Percentiles rank a stretch among this genome's conserved stretches.
These are phyloP conservation scores for Anastatica hierochuntica DNA, from an alignment of 345 rosid species.

Conservation along the genomic window DNA sequence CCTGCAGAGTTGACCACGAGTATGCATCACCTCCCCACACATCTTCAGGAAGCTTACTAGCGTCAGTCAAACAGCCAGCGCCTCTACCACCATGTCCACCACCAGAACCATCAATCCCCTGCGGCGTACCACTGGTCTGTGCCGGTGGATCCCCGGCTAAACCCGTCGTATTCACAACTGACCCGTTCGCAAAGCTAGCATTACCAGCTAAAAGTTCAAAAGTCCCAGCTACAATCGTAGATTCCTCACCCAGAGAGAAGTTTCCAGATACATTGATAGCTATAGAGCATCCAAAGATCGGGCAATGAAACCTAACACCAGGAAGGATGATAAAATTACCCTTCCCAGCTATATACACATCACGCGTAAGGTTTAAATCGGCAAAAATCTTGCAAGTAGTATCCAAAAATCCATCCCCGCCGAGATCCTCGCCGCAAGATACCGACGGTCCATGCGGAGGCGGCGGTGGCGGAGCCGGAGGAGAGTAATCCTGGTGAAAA, in stretches of 20 bases:
- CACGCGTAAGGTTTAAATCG: conserved; percentile 75
- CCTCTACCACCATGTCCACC: conserved; percentile 99
- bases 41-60: conserved; percentile 72
- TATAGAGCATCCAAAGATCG: conserved; percentile 52
- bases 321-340: conserved; percentile 69
- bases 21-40: conserved; percentile 99
- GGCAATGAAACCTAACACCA: conserved; percentile 67
- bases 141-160: conserved; percentile 80
- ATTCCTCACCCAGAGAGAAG: conserved; percentile 54
- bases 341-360: conserved; percentile 74
- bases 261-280: conserved; percentile 69
- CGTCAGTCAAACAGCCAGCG: conserved; percentile 63
- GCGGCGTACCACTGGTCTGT: conserved; percentile 95
- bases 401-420: conserved; percentile 77
- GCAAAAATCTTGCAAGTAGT: conserved; percentile 75
- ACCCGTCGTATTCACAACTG: conserved; percentile 73
- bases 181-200: conserved; percentile 51
- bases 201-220: conserved; percentile 63
- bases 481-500: conserved; percentile 88
- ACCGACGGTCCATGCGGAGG: conserved; percentile 90
- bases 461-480: conserved; percentile 95
- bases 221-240: conserved; percentile 57
- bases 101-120: conserved; percentile 78
- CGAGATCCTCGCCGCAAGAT: conserved; percentile 82
- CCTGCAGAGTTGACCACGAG: conserved; percentile 77